Evolutionary conservation across 768 basidiomycete genomes (phyloP).

Genomic region (Leccinum broughii): DNA sequence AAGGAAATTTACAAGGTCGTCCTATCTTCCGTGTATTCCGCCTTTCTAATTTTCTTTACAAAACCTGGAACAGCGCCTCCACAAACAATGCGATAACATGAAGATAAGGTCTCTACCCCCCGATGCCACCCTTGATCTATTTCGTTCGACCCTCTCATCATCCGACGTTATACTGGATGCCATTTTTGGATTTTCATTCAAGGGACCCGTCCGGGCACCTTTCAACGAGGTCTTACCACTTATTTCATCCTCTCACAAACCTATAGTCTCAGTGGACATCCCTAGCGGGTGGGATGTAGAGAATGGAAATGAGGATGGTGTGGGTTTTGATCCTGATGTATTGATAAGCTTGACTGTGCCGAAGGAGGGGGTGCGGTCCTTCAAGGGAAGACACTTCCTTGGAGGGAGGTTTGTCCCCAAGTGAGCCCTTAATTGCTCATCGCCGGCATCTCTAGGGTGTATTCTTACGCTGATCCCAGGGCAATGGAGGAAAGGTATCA

Average conservation of each 20-base stretch:
- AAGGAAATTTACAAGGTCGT: conserved; percentile 89
- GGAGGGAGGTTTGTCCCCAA: conserved; percentile 92
- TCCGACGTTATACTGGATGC: conserved; percentile 91
- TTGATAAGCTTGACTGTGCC: conserved; percentile 93
- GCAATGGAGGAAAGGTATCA: conserved; percentile 68
- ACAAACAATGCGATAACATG: conserved; percentile 88
- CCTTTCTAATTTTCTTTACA: background rate
- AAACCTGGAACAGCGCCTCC: conserved; percentile 56
- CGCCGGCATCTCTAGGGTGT: background rate
- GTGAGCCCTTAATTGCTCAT: conserved; percentile 44
- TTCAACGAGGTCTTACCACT: conserved; percentile 77
- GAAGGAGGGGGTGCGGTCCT: conserved; percentile 79
- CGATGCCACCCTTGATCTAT: conserved; percentile 44
- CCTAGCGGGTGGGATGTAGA: conserved; percentile 98
- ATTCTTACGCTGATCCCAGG: conserved; percentile 40
- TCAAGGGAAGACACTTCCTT: conserved; percentile 84
- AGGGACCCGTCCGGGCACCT: conserved; percentile 84
- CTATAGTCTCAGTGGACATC: conserved; percentile 94
- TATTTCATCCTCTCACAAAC: conserved; percentile 61
- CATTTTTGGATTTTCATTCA: conserved; percentile 98
- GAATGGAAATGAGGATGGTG: conserved; percentile 55
- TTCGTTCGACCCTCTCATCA: conserved; percentile 50
- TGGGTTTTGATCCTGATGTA: conserved; percentile 71
- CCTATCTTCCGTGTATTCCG: background rate
- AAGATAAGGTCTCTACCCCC: conserved; percentile 69